Conservation (phyloP, 768 basidiomycete species). For the Suillus lakei region DNA sequence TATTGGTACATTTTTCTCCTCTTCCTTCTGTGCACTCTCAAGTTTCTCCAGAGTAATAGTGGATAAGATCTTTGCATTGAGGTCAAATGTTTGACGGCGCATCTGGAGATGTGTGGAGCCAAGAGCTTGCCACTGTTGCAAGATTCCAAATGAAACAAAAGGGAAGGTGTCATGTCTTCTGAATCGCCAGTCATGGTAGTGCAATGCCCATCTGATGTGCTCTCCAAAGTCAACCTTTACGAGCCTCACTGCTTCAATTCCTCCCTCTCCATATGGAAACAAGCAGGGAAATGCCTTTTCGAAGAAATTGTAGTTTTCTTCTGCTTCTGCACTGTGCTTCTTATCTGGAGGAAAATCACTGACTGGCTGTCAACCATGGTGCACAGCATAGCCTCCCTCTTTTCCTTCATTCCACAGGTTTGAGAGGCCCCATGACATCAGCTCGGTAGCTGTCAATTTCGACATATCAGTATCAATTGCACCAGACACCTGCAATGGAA, state of each 20-base stretch:
- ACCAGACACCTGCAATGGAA: neutral
- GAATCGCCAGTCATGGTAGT: conserved; percentile 37
- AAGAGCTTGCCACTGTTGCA: conserved; percentile 19
- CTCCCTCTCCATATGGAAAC: conserved; percentile 8
- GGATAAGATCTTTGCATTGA: conserved; percentile 5
- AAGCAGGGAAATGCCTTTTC: conserved; percentile 9
- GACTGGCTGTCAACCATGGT: conserved; percentile 20
- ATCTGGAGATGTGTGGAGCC: conserved; percentile 27
- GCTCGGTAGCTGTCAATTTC: conserved; percentile 22
- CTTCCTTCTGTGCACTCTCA: conserved; percentile 20
- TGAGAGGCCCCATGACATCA: conserved; percentile 32
- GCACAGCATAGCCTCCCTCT: conserved; percentile 30
- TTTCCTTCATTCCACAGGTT: conserved; percentile 21
- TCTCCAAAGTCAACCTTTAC: conserved; percentile 5
- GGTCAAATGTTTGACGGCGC: conserved; percentile 16
- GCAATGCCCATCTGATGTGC: conserved; percentile 34
- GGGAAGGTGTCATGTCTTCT: conserved; percentile 29
- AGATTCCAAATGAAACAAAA: conserved; percentile 22
- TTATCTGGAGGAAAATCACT: conserved; percentile 15
- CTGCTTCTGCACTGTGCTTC: no score
- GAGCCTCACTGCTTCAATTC: no score
- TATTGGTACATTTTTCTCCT: conserved; percentile 20
- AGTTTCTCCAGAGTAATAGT: conserved; percentile 22
- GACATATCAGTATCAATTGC: conserved; percentile 31
- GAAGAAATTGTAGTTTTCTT: no score